These are phyloP conservation scores for Grosmannia penicillata DNA, from an alignment of 2,329 filamentous ascomycete genomes.

Conservation along the genomic window DNA sequence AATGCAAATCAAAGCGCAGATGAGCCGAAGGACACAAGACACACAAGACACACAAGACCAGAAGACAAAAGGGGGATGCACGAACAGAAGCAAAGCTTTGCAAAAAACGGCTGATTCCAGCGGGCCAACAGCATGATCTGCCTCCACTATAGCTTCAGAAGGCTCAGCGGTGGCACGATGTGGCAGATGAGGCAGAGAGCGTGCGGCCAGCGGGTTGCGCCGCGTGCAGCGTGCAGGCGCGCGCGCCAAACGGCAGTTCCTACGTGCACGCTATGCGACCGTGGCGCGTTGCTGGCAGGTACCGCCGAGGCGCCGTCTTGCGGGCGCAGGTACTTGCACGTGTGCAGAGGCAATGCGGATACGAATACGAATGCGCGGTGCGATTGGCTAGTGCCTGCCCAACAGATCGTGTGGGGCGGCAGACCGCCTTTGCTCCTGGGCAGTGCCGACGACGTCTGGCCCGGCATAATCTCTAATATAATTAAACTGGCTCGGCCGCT, in stretches of 20 bases:
- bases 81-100: neutral
- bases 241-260: too few species aligned
- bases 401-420: constrained; percentile 1
- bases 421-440: neutral
- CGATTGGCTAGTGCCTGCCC: constrained; percentile 4
- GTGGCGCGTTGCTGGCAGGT: too few species aligned
- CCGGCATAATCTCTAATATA: too few species aligned
- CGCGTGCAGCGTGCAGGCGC: too few species aligned
- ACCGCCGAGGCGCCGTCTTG: too few species aligned
- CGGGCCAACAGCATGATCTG: constrained; percentile 1
- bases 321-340: too few species aligned
- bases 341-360: constrained; percentile 1
- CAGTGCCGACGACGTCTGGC: too few species aligned
- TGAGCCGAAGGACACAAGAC: too few species aligned
- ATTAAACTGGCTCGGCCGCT: neutral
- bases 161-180: neutral
- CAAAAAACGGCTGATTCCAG: constrained; percentile 6
- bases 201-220: neutral
- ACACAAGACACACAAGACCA: neutral
- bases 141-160: neutral
- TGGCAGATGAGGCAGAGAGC: neutral
- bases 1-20: too few species aligned
- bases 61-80: neutral
- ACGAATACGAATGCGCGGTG: constrained; percentile 7
- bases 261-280: too few species aligned